A percentile compares a stretch with the other conserved stretches of the same genome.
Evolutionary conservation across 768 basidiomycete species (phyloP).

Genomic region (Pisolithus microcarpus): DNA sequence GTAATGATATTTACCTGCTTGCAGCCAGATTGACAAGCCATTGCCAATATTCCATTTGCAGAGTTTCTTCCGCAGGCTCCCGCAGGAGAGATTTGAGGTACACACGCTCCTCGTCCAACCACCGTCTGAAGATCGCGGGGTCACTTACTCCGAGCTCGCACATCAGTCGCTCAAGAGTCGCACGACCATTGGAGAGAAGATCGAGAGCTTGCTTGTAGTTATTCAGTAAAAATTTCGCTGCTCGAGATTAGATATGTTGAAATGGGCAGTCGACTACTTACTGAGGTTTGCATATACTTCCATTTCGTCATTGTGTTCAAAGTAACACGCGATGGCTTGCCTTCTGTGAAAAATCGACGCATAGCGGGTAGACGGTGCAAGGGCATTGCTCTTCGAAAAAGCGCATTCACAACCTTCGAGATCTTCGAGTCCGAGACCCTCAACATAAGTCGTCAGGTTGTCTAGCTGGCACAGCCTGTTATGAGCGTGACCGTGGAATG

Average conservation of each 20-base stretch:
- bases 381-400: constrained; percentile 8
- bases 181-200: no score
- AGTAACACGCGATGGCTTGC: no score
- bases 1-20: not conserved
- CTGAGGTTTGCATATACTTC: no score
- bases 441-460: constrained; percentile 8
- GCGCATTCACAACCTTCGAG: constrained; percentile 15
- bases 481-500: constrained; percentile 21
- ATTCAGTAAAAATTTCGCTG: no score
- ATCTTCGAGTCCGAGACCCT: constrained; percentile 14
- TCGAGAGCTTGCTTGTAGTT: no score
- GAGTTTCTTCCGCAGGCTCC: constrained; percentile 6
- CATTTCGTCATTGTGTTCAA: no score
- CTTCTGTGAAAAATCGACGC: not conserved
- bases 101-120: no score
- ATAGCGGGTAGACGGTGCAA: not conserved
- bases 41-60: constrained; percentile 12
- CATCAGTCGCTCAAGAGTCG: no score
- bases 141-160: no score
- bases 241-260: no score
- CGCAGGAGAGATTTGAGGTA: no score
- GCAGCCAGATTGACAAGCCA: not conserved
- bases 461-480: constrained; percentile 15
- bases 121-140: no score
- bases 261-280: not conserved